Conservation (phyloP, 164 flowering plant genomes). For the Vitis amurensis region DNA sequence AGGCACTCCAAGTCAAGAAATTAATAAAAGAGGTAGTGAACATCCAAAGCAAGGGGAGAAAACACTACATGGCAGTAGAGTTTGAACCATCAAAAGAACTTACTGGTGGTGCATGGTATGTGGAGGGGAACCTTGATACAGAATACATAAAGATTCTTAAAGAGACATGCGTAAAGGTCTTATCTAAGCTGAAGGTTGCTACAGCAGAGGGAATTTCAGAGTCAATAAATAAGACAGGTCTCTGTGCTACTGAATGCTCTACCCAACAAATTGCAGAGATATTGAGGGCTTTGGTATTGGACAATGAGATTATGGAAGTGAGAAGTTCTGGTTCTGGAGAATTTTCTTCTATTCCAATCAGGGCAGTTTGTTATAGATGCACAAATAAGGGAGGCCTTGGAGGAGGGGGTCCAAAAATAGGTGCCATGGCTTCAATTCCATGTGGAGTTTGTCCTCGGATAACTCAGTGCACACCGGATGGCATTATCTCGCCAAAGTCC, state of each 20-base stretch:
- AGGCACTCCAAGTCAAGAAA: conserved; percentile 36
- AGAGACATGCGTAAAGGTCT: conserved; percentile 23
- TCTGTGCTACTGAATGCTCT: conserved; percentile 23
- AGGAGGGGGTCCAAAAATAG: conserved; percentile 29
- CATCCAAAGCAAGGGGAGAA: conserved; percentile 46
- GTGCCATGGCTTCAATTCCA: conserved; percentile 72
- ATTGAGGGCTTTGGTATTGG: conserved; percentile 59
- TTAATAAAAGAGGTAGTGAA: conserved; percentile 63
- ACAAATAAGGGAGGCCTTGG: conserved; percentile 10
- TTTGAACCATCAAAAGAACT: conserved; percentile 72
- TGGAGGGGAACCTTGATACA: conserved; percentile 54
- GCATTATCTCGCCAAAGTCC: conserved; percentile 69
- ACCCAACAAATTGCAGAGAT: conserved; percentile 50
- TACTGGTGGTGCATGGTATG: conserved; percentile 81
- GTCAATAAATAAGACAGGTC: conserved; percentile 14
- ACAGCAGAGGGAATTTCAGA: conserved; percentile 48
- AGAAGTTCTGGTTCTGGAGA: conserved; percentile 65
- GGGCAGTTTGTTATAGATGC: conserved; percentile 53
- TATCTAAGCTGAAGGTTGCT: conserved; percentile 40
- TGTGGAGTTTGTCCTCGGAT: conserved; percentile 89
- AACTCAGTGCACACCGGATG: conserved; percentile 72
- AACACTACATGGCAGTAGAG: conserved; percentile 61
- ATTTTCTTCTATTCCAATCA: conserved; percentile 49
- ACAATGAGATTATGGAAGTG: conserved; percentile 49
- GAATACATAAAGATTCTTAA: conserved; percentile 38